Conservation (phyloP, 257 asterid species). For the Rehmannia glutinosa region DNA sequence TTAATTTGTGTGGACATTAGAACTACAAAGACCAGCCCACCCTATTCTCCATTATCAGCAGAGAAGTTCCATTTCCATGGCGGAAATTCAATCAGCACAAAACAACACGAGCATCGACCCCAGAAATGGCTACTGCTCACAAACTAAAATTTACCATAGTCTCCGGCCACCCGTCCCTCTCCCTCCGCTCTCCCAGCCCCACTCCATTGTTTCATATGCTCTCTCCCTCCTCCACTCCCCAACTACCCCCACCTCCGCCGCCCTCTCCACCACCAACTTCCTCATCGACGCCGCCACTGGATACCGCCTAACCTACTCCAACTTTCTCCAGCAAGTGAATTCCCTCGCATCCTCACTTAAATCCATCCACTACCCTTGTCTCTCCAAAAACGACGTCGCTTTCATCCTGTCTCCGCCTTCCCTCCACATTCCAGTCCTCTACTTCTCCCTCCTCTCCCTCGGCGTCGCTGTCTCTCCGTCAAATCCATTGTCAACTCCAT, state of each 20-base stretch:
- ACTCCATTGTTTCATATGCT: constrained; percentile 43
- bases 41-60: too few relatives aligned
- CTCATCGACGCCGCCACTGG: constrained; percentile 64
- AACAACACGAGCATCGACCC: constrained; percentile 28
- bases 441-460: constrained; percentile 69
- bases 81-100: constrained; percentile 17
- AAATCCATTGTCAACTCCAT: constrained; percentile 53
- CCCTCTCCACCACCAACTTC: constrained; percentile 54
- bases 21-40: too few relatives aligned
- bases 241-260: constrained; percentile 36
- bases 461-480: constrained; percentile 77
- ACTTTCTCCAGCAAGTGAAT: constrained; percentile 43
- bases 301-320: constrained; percentile 39
- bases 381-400: constrained; percentile 63
- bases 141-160: constrained; percentile 53
- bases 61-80: constrained; percentile 36
- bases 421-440: constrained; percentile 59
- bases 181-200: constrained; percentile 52
- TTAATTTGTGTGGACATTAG: too few relatives aligned
- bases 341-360: constrained; percentile 55
- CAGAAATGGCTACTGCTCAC: constrained; percentile 44
- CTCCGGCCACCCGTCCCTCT: constrained; percentile 55
- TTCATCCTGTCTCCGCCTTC: constrained; percentile 75
- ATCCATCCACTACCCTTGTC: too few relatives aligned
- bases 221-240: constrained; percentile 56